A percentile compares a stretch with the other conserved stretches of the same genome.
phyloP scores from a whole-genome alignment of 257 asterid species.

The Penstemon newberryi region DNA sequence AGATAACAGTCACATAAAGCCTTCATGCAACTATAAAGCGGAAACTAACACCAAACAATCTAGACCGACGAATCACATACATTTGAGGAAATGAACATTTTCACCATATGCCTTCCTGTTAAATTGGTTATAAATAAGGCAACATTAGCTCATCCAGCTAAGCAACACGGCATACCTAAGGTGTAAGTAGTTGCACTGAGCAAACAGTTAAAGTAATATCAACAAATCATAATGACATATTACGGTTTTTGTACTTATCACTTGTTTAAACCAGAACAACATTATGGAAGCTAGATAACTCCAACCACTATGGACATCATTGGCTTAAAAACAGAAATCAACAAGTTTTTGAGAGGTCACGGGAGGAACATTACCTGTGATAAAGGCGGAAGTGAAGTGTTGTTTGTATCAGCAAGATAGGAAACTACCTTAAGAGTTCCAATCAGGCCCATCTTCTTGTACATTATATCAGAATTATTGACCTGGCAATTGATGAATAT shows the following conservation, averaged over 20 bases:
- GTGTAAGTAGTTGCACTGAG: neutral
- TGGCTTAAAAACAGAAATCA: constrained; percentile 13
- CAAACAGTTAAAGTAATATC: neutral
- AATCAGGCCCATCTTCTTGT: constrained; percentile 89
- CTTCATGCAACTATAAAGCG: too few relatives aligned
- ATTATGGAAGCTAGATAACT: constrained; percentile 12
- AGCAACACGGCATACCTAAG: neutral
- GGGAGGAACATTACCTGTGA: constrained; percentile 49
- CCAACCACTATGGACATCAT: constrained; percentile 16
- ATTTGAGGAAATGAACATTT: neutral
- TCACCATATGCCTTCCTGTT: neutral
- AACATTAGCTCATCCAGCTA: constrained; percentile 8
- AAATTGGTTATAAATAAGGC: neutral
- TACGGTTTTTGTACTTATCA: neutral
- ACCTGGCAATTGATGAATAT: constrained; percentile 46
- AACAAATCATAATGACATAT: neutral
- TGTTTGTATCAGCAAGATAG: constrained; percentile 62
- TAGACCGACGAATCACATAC: neutral
- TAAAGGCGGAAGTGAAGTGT: constrained; percentile 42
- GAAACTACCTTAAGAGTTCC: constrained; percentile 78
- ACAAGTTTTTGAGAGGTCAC: constrained; percentile 7
- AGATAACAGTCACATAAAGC: too few relatives aligned
- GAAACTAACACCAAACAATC: neutral
- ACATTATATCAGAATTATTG: constrained; percentile 67
- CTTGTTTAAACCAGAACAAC: constrained; percentile 4